phyloP scores from a whole-genome alignment of 192 early-diverging fungal genomes.

The Dimargaris cristalligena region DNA sequence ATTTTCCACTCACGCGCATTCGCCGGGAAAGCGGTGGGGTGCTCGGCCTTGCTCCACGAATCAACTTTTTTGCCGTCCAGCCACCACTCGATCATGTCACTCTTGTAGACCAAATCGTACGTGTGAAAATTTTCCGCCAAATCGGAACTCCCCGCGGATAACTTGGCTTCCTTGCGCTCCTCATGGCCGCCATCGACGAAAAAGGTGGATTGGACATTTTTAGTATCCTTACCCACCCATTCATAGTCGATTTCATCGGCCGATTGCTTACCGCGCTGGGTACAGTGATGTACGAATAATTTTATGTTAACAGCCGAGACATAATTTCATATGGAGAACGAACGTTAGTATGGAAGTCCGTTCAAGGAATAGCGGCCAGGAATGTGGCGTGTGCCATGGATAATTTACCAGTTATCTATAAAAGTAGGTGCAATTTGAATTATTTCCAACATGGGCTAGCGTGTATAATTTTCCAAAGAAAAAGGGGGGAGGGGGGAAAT shows the following conservation, averaged over 20 bases:
- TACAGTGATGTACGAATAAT: neutral
- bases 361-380: no score
- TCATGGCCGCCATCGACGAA: conserved; percentile 31
- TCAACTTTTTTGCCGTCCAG: conserved; percentile 27
- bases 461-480: neutral
- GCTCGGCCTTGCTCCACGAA: conserved; percentile 20
- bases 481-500: neutral
- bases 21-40: conserved; percentile 31
- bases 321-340: no score
- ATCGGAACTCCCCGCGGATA: conserved; percentile 19
- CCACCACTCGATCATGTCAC: conserved; percentile 32
- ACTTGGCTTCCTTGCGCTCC: conserved; percentile 35
- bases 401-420: neutral
- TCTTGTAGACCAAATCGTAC: conserved; percentile 40
- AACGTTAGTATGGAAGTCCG: no score
- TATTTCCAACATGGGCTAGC: neutral
- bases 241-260: conserved; percentile 51
- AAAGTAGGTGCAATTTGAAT: neutral
- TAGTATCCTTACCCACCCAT: conserved; percentile 32
- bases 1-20: conserved; percentile 31
- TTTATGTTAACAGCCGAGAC: no score
- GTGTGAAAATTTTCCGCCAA: conserved; percentile 27
- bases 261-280: neutral
- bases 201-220: conserved; percentile 41
- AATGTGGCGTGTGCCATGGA: neutral